Base-by-base conservation (phyloP, 176 grass and related monocot genomes). In the Aegilops longissima region DNA sequence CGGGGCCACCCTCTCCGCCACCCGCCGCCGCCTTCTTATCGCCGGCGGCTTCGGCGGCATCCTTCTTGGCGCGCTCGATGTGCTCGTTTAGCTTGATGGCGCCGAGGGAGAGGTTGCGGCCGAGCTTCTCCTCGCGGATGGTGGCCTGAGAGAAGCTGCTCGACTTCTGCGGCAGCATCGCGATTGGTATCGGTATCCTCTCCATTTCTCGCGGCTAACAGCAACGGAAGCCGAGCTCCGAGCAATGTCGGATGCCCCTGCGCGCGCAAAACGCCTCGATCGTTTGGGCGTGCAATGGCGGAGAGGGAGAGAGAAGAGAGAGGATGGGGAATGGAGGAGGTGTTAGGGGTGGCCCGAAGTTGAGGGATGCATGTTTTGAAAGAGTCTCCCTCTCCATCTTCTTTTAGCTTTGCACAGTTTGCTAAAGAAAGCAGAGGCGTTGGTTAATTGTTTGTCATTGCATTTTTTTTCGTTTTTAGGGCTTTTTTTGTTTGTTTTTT, bases 101-200 rank as follows among this genome's bases (percentile, higher is more conserved):
- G 69, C 92, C 92, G 21, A 98, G 89, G 34, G 96, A 98, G 84
- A 98, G 92, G 81, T 95, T 98, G 58, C 96, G 96, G 62, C 91
- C 86, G 78, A 87, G 93, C 84, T 92, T 95, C 70, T 98, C 96
- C 66, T 95, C 90, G 31, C 93, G 90, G 76, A 23, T 17, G 45
- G 80, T 81, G 12, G 81, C 74, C 69, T 90, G 81, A 21, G 95
- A 94, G 86, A 98, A 98, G 80, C 96, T 98, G 89, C 91, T 98
- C 9, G 90, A 95, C 84, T 98, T 98, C 27, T 89, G 86, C 81
- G 93, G 68, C 84, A 73, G 85, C 74, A 77, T 56, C 47, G 29
- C 74, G 24, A 77, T 56, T 27, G 74, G 74, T 77, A 74, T 74
- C 40, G 71, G 71, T 80, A 87, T 92, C 56, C 89, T 90, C 45